Evolutionary conservation across 2,329 filamentous ascomycete species (phyloP).

Genomic region (Leptoxyphium fumago): DNA sequence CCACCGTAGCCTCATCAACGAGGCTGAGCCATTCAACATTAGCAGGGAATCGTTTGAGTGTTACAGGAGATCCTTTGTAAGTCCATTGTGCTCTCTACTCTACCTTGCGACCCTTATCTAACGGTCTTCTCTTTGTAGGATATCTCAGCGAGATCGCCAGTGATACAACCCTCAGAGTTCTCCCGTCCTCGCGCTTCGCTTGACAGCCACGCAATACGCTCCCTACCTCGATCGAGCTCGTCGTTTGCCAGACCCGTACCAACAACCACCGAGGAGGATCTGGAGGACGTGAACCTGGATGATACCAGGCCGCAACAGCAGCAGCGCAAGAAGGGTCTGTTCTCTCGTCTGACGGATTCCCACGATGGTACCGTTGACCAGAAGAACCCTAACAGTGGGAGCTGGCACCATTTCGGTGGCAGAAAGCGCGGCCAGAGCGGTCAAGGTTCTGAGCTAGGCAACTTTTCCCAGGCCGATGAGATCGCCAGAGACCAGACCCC

Average conservation of each 20-base stretch:
- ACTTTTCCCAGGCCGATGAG: constrained; percentile 14
- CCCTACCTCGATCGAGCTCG: constrained; percentile 26
- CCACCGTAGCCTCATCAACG: constrained; percentile 52
- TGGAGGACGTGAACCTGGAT: constrained; percentile 85
- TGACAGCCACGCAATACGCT: constrained; percentile 45
- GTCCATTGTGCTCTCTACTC: constrained; percentile 20
- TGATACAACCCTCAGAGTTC: constrained; percentile 43
- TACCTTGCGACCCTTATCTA: no score
- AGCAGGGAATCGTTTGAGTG: constrained; percentile 95
- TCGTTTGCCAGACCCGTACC: constrained; percentile 18
- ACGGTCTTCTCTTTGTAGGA: constrained; percentile 41
- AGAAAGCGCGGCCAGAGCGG: constrained; percentile 59
- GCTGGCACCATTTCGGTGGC: constrained; percentile 43
- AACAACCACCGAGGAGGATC: constrained; percentile 48
- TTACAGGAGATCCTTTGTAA: constrained; percentile 86
- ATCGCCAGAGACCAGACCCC: constrained; percentile 2
- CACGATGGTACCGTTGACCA: constrained; percentile 11
- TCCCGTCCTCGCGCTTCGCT: constrained; percentile 59
- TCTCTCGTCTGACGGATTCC: constrained; percentile 62
- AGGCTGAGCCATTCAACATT: constrained; percentile 88
- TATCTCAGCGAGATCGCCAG: constrained; percentile 73
- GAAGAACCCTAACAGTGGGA: constrained; percentile 1
- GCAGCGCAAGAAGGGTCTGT: constrained; percentile 63
- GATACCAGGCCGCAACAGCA: constrained; percentile 44
- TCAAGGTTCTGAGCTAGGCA: constrained; percentile 55